Evolutionary conservation across 306 rosid genomes (phyloP).

Genomic region (Quercus parvula): DNA sequence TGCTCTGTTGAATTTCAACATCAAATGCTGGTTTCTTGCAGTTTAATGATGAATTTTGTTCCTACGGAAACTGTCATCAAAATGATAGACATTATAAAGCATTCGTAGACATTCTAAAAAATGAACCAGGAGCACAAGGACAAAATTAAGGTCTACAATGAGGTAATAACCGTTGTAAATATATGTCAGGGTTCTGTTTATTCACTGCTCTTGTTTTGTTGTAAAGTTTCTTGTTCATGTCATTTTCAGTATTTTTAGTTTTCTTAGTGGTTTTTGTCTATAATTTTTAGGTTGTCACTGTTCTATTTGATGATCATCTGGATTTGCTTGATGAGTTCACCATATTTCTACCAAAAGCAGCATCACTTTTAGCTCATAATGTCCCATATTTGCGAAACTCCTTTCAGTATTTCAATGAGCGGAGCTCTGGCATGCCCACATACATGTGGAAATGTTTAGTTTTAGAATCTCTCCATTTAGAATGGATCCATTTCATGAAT

Average conservation of each 20-base stretch:
- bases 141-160: constrained; percentile 69
- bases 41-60: constrained; percentile 18
- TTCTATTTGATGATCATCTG: constrained; percentile 63
- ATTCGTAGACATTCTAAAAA: constrained; percentile 86
- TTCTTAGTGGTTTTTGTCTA: neutral
- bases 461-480: neutral
- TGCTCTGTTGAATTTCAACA: neutral
- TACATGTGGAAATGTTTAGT: constrained; percentile 50
- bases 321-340: constrained; percentile 89
- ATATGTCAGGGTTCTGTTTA: neutral
- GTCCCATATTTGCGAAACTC: constrained; percentile 50
- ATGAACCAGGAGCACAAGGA: constrained; percentile 95
- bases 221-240: neutral
- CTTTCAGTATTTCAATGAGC: constrained; percentile 59
- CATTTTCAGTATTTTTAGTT: neutral
- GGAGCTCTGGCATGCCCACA: constrained; percentile 57
- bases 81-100: constrained; percentile 80
- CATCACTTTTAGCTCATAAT: constrained; percentile 60
- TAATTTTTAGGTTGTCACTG: neutral
- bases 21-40: constrained; percentile 1
- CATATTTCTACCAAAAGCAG: constrained; percentile 86
- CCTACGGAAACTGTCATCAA: constrained; percentile 66
- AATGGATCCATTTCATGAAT: too few species aligned
- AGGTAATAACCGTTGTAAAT: too few species aligned
- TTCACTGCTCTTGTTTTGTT: neutral